Base-by-base conservation (phyloP, 169 alveolate species). In the Cystoisospora suis region DNA sequence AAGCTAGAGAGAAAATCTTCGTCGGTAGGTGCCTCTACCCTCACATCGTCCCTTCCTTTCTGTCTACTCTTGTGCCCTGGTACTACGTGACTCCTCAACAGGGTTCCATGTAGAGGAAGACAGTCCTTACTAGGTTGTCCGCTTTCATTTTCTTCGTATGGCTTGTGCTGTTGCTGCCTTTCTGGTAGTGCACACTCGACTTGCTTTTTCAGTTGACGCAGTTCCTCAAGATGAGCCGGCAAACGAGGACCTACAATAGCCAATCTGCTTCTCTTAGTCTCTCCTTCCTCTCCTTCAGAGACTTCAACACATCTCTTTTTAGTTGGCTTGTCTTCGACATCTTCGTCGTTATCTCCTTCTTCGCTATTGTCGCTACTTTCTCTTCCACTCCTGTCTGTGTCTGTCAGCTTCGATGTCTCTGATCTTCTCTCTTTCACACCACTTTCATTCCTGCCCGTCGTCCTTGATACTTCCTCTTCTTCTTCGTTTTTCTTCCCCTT, bases 221-320 rank as follows among this genome's bases (percentile, higher is more conserved):
- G 83, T 40, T 38, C 15, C 83, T 72, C 83, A 3, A 72, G 27
- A 17, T 72, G 83, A 29, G 53, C 42, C 58, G 83, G 83, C 83
- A 72, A 38, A n/a, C 42, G 83, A 0, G 83, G 83, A 29, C 83
- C 45, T 53, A 12, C 65, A 53, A 12, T 23, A 53, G 29, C 65
- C 23, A 23, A 12, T 53, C 65, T 23, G 29, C 29, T 53, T 53
- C 29, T 23, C 23, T 12, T 53, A 15, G 65, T 15, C 65, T 23
- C 65, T 23, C 65, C 65, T 53, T 23, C 65, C 65, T 53, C 65
- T 53, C 23, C 65, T 53, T 12, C 65, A 23, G 23, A 53, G 65
- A 23, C 65, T n/a, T n/a, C n/a, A n/a, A n/a, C n/a, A n/a, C n/a
- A n/a, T n/a, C n/a, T n/a, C n/a, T n/a, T n/a, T n/a, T n/a, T n/a